Conservation (phyloP, 208 protist species). For the Naegleria gruberi region DNA sequence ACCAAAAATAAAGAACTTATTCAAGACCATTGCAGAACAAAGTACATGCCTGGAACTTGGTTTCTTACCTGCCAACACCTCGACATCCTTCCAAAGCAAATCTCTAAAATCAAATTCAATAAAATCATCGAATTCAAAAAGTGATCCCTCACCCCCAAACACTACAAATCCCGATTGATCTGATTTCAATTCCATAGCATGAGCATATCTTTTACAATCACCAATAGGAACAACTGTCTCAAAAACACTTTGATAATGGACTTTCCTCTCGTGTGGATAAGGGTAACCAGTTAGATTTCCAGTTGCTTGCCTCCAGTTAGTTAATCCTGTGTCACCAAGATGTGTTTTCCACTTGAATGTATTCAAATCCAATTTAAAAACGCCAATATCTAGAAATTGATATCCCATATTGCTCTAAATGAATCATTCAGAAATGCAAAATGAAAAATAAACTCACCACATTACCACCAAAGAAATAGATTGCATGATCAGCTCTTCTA, state of each 20-base stretch:
- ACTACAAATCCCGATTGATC: not conserved
- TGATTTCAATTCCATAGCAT: not conserved
- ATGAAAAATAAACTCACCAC: not conserved
- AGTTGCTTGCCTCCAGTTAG: not conserved
- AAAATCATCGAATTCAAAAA: not conserved
- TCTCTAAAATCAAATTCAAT: not conserved
- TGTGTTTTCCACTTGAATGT: not conserved
- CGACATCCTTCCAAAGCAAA: not conserved
- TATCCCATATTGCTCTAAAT: not conserved
- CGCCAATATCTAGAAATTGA: not conserved
- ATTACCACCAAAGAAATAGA: not conserved
- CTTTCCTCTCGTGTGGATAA: not conserved
- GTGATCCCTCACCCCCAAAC: not conserved
- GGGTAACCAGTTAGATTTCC: not conserved
- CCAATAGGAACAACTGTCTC: not conserved
- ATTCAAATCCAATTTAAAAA: not conserved
- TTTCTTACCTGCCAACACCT: not conserved
- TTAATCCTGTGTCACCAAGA: not conserved
- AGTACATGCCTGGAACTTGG: not conserved
- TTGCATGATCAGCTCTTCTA: not conserved
- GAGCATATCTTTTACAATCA: not conserved
- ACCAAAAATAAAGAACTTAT: not conserved
- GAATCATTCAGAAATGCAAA: too few relatives aligned
- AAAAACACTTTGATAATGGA: too few relatives aligned
- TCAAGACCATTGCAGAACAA: not conserved